phyloP scores from a whole-genome alignment of 1,284 basidiomycete genomes.

The Ceratobasidium sp. region DNA sequence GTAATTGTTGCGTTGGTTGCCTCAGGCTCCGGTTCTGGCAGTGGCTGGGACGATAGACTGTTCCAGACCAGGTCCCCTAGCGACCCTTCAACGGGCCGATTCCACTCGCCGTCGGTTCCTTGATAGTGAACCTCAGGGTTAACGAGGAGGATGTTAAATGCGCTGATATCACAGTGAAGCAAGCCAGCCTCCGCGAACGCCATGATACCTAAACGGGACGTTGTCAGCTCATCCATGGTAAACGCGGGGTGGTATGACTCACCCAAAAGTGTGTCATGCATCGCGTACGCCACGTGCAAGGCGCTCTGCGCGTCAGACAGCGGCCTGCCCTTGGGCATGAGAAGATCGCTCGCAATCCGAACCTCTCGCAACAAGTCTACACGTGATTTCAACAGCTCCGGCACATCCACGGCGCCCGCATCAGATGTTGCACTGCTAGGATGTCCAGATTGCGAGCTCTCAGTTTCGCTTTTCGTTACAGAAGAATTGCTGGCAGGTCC shows the following conservation, averaged over 20 bases:
- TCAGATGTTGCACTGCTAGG: background rate
- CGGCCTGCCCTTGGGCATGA: background rate
- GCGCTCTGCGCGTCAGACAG: background rate
- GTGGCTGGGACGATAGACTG: background rate
- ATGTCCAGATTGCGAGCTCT: background rate
- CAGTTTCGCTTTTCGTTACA: background rate
- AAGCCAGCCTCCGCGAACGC: background rate
- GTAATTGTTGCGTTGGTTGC: background rate
- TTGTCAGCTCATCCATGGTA: no score
- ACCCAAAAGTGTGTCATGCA: conserved; percentile 3
- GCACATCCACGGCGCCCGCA: background rate
- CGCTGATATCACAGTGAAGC: conserved; percentile 6
- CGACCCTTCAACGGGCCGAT: background rate
- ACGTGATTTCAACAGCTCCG: background rate
- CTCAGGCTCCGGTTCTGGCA: background rate
- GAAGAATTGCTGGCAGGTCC: background rate
- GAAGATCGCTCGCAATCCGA: background rate
- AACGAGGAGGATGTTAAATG: background rate
- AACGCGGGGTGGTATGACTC: background rate
- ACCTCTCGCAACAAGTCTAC: background rate
- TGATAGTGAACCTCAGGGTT: background rate
- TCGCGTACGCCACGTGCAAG: background rate
- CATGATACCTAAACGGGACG: background rate
- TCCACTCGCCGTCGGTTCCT: background rate
- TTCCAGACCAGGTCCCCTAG: background rate